phyloP scores from a whole-genome alignment of 2,329 filamentous ascomycete genomes.

The Metarhizium sp. region DNA sequence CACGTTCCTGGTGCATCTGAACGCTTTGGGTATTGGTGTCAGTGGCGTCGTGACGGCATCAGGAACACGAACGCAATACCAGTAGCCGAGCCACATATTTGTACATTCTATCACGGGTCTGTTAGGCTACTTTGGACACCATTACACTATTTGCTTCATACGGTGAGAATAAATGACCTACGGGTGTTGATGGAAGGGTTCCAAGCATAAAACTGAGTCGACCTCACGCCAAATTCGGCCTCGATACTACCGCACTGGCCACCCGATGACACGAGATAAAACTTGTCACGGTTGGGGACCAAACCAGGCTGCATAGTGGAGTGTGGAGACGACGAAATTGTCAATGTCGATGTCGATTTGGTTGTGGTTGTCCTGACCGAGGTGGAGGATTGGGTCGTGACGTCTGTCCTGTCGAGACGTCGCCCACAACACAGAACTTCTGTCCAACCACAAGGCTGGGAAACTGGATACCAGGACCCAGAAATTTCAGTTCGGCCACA shows the following conservation, averaged over 20 bases:
- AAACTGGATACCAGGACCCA: slow-evolving; percentile 17
- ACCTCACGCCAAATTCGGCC: slow-evolving; percentile 1
- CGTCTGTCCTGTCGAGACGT: not conserved
- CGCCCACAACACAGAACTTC: slow-evolving; percentile 13
- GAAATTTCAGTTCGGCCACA: slow-evolving; percentile 9
- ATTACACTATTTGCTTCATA: not conserved
- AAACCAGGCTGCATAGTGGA: slow-evolving; percentile 4
- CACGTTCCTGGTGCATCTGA: not conserved
- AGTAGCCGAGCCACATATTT: not conserved
- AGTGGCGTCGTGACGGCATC: not conserved
- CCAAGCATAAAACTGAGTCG: slow-evolving; percentile 3
- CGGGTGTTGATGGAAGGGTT: slow-evolving; percentile 2
- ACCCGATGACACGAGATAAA: not conserved
- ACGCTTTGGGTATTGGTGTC: not conserved
- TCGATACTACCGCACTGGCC: slow-evolving; percentile 1
- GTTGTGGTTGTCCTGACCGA: not conserved
- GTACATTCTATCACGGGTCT: not conserved
- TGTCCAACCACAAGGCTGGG: slow-evolving; percentile 10
- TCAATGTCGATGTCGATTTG: not conserved
- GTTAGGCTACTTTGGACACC: not conserved
- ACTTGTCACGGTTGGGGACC: slow-evolving; percentile 2
- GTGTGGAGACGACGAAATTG: not conserved
- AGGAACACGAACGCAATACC: not conserved
- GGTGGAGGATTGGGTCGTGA: not conserved
- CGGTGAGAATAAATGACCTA: not conserved